Conservation (phyloP, 2,329 filamentous ascomycete genomes). For the Aspergillus sp. region DNA sequence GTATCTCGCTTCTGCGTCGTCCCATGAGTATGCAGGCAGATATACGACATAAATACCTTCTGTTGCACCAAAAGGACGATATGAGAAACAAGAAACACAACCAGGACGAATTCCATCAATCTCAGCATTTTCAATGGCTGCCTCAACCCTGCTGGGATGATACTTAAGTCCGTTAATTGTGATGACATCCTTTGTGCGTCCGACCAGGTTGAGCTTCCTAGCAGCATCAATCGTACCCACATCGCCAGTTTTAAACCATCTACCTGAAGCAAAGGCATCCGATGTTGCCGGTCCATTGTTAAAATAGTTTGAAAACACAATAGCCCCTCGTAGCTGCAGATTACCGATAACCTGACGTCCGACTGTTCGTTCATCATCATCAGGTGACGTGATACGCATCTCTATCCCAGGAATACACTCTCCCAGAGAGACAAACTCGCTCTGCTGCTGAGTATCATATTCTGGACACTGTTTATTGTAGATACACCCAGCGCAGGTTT, state of each 20-base stretch:
- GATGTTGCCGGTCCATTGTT: conserved; percentile 23
- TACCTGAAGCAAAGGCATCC: conserved; percentile 23
- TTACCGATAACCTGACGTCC: conserved; percentile 5
- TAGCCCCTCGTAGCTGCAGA: conserved; percentile 18
- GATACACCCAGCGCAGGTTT: conserved; percentile 49
- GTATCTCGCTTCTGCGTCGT: conserved; percentile 4
- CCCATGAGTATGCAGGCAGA: conserved; percentile 17
- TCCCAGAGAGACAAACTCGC: conserved; percentile 13
- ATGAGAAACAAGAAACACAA: conserved; percentile 38
- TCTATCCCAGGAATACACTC: conserved; percentile 16
- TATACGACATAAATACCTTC: conserved; percentile 41
- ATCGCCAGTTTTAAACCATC: conserved; percentile 29
- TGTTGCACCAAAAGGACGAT: conserved; percentile 22
- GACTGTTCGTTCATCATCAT: not conserved
- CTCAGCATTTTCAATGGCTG: conserved; percentile 30
- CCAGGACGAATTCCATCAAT: conserved; percentile 16
- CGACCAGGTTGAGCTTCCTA: conserved; percentile 8
- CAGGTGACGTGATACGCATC: conserved; percentile 14
- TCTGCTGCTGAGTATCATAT: conserved; percentile 29
- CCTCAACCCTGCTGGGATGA: conserved; percentile 33
- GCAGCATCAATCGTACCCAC: conserved; percentile 6
- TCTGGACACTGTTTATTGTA: conserved; percentile 39
- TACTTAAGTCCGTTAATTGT: conserved; percentile 48
- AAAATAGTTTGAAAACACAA: conserved; percentile 25
- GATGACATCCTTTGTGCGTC: conserved; percentile 37